Conservation (phyloP, 352 stramenopile genomes). For the Plasmopara viticola region DNA sequence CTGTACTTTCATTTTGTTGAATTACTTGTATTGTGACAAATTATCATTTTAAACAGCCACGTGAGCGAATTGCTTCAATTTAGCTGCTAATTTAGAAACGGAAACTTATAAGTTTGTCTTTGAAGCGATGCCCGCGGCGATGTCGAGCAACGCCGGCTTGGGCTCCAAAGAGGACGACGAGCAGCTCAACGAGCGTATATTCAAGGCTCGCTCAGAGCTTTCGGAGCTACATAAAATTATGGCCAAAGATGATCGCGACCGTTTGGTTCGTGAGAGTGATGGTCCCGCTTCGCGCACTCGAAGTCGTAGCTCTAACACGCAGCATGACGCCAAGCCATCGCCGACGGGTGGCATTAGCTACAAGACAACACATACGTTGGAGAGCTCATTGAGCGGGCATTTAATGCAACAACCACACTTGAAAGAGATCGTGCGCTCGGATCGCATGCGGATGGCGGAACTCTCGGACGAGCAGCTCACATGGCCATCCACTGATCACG, state of each 20-base stretch:
- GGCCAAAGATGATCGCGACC: conserved; percentile 19
- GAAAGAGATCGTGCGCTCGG: conserved; percentile 37
- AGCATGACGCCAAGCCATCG: conserved; percentile 10
- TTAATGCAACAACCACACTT: conserved; percentile 44
- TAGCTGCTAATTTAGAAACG: not conserved
- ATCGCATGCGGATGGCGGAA: conserved; percentile 74
- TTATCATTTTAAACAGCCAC: not conserved
- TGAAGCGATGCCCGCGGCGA: conserved; percentile 15
- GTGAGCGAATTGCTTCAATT: no score
- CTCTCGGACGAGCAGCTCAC: conserved; percentile 65
- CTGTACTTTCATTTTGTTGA: not conserved
- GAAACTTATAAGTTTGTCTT: not conserved
- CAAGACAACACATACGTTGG: conserved; percentile 29
- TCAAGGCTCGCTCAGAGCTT: conserved; percentile 45
- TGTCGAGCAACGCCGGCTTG: conserved; percentile 16
- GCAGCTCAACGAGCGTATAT: conserved; percentile 47
- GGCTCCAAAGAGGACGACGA: conserved; percentile 31
- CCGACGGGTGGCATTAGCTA: conserved; percentile 19
- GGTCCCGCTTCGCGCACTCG: conserved; percentile 24
- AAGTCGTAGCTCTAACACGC: conserved; percentile 14
- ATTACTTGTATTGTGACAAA: not conserved
- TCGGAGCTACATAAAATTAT: conserved; percentile 52
- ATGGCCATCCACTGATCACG: conserved; percentile 24
- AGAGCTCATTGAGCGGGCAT: conserved; percentile 33
- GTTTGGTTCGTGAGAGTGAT: conserved; percentile 18